phyloP scores from a whole-genome alignment of 176 grass and related monocot genomes.

The Oryza rufipogon region DNA sequence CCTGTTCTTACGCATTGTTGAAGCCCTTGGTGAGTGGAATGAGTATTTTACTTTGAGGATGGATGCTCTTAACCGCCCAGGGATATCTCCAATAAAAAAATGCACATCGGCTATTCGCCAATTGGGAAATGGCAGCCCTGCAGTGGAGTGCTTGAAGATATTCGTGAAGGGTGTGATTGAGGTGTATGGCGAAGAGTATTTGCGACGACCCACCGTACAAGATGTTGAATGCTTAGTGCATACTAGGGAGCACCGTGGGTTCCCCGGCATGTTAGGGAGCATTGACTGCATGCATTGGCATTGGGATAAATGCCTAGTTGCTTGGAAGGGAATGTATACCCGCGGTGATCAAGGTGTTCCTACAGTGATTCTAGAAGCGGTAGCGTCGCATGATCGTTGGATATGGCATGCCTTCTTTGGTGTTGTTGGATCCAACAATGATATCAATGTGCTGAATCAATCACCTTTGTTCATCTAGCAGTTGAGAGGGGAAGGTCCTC shows the following conservation, averaged over 20 bases:
- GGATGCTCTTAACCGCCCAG: not conserved
- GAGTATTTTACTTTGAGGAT: not conserved
- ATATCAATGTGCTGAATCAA: not conserved
- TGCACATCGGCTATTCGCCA: conserved; percentile 1
- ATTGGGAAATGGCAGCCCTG: not conserved
- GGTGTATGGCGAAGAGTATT: not conserved
- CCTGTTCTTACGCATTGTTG: not conserved
- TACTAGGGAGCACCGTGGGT: not conserved
- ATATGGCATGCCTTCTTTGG: no score
- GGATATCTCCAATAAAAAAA: not conserved
- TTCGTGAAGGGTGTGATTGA: not conserved
- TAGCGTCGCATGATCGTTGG: no score
- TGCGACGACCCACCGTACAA: not conserved
- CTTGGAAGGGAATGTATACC: not conserved
- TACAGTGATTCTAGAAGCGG: not conserved
- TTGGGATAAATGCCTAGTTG: not conserved
- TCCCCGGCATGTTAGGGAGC: not conserved
- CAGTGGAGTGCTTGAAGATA: not conserved
- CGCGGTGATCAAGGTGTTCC: not conserved
- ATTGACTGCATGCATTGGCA: not conserved
- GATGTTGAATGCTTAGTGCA: not conserved
- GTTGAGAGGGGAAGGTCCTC: not conserved
- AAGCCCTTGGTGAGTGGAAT: not conserved
- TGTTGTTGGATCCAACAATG: no score
- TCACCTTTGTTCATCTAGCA: not conserved